Conservation (phyloP, 2,329 filamentous ascomycete genomes). For the Blastomyces percursus region DNA sequence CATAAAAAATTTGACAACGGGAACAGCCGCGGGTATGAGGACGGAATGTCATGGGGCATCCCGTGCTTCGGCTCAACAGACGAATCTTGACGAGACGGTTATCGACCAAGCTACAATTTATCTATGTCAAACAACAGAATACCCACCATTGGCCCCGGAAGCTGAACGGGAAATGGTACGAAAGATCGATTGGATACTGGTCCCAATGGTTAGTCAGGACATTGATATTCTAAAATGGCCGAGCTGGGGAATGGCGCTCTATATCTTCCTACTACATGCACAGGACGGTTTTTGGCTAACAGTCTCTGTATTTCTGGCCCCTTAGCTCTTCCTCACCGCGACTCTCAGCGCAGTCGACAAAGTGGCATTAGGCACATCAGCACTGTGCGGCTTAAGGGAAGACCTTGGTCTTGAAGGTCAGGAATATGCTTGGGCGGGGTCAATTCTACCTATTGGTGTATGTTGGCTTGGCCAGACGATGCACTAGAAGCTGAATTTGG, state of each 20-base stretch:
- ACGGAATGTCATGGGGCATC: neutral
- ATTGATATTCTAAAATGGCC: neutral
- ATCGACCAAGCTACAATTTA: conserved; percentile 22
- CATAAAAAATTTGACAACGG: neutral
- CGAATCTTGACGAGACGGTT: neutral
- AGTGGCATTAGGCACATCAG: conserved; percentile 29
- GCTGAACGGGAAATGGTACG: conserved; percentile 28
- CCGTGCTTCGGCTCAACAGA: neutral
- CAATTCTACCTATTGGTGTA: conserved; percentile 21
- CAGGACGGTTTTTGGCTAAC: neutral
- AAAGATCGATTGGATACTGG: conserved; percentile 46
- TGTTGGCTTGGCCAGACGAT: conserved; percentile 1
- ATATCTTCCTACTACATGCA: neutral
- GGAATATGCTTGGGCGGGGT: conserved; percentile 42
- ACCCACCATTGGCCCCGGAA: conserved; percentile 17
- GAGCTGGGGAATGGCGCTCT: neutral
- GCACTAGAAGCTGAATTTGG: neutral
- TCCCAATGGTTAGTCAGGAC: conserved; percentile 40
- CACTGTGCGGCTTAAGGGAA: conserved; percentile 44
- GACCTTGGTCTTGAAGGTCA: conserved; percentile 41
- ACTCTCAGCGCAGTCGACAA: conserved; percentile 24
- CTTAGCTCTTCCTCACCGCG: conserved; percentile 20
- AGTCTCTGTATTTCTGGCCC: neutral
- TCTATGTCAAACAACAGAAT: conserved; percentile 15
- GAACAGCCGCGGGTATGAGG: too few relatives aligned